phyloP scores from a whole-genome alignment of 1,284 basidiomycete genomes.

The Amylostereum chailletii region DNA sequence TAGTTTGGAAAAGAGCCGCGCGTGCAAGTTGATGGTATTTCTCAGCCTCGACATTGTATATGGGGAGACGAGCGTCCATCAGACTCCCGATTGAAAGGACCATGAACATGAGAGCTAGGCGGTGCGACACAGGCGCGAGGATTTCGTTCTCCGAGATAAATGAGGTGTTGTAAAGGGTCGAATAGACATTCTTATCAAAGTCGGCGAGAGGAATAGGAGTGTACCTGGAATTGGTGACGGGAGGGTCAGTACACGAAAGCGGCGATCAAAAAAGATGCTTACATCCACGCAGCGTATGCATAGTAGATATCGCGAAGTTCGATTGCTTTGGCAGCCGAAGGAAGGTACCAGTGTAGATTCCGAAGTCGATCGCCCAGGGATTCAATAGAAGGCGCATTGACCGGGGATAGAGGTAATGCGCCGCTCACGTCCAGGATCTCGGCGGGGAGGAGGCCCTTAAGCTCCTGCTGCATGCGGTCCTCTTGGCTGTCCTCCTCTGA shows the following conservation, averaged over 20 bases:
- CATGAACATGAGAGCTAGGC: slow-evolving; percentile 26
- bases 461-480: slow-evolving; percentile 29
- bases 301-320: slow-evolving; percentile 45
- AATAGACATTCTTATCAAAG: slow-evolving; percentile 33
- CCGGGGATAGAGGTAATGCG: slow-evolving; percentile 54
- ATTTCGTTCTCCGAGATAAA: slow-evolving; percentile 12
- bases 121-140: slow-evolving; percentile 20
- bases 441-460: slow-evolving; percentile 28
- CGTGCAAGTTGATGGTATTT: slow-evolving; percentile 53
- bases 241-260: slow-evolving; percentile 46
- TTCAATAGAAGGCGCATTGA: slow-evolving; percentile 30
- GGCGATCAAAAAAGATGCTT: slow-evolving; percentile 38
- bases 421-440: slow-evolving; percentile 43
- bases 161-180: slow-evolving; percentile 32
- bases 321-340: slow-evolving; percentile 32
- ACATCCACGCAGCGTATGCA: slow-evolving; percentile 63
- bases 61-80: slow-evolving; percentile 35
- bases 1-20: slow-evolving; percentile 49
- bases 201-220: slow-evolving; percentile 17
- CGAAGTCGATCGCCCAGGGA: slow-evolving; percentile 41
- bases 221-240: no score
- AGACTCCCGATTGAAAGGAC: slow-evolving; percentile 25
- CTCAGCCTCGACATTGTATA: slow-evolving; percentile 41
- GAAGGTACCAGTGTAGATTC: slow-evolving; percentile 36
- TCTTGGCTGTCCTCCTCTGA: slow-evolving; percentile 45